Evolutionary conservation across 306 rosid species (phyloP).

Genomic region (Mimosa pudica): DNA sequence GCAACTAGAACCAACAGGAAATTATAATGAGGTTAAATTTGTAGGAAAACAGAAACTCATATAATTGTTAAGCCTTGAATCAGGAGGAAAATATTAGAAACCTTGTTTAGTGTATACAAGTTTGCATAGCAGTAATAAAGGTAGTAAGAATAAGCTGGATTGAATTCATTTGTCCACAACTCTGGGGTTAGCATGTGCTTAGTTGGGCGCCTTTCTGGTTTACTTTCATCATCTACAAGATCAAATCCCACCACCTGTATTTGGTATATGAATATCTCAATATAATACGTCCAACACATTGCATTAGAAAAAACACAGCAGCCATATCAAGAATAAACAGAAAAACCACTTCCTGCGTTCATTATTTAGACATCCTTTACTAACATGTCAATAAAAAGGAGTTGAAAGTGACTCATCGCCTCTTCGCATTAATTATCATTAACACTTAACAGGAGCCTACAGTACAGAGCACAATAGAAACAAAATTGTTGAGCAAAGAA

Average conservation of each 20-base stretch:
- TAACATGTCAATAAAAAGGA: background rate
- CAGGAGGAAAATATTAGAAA: conserved; percentile 32
- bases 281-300: background rate
- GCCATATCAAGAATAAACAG: conserved; percentile 1
- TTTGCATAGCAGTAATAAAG: conserved; percentile 78
- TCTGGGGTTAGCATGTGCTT: conserved; percentile 92
- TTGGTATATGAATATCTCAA: conserved; percentile 21
- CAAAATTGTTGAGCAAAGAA: conserved; percentile 1
- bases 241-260: conserved; percentile 87
- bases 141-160: conserved; percentile 86
- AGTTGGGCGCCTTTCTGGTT: conserved; percentile 90
- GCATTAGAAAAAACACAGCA: background rate
- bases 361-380: conserved; percentile 8
- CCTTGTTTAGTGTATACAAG: conserved; percentile 85
- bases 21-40: conserved; percentile 19
- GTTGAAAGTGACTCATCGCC: background rate
- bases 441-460: background rate
- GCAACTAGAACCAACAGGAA: conserved; percentile 61
- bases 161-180: conserved; percentile 82
- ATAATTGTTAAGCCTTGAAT: conserved; percentile 18
- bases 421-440: background rate
- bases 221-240: conserved; percentile 87
- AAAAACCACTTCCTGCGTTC: conserved; percentile 15
- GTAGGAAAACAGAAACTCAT: conserved; percentile 10
- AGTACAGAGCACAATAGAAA: background rate